phyloP scores from a whole-genome alignment of 805 yeast genomes.

The Metschnikowia corniflorae region DNA sequence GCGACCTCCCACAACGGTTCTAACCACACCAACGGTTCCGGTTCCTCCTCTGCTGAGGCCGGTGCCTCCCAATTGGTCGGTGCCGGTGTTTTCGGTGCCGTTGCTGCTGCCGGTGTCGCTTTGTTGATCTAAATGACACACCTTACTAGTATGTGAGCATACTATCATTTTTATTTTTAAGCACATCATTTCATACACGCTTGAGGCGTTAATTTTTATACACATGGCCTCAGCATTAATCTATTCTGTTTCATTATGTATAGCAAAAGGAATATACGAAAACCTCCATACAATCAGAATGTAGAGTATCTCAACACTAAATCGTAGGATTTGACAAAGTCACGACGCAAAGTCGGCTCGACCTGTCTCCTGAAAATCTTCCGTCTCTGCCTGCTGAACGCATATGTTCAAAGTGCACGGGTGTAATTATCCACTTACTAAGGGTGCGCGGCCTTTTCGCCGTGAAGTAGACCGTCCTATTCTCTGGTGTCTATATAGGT shows the following conservation, averaged over 20 bases:
- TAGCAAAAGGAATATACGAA: slow-evolving; percentile 6
- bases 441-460: too few relatives aligned
- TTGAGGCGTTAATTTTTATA: slow-evolving; percentile 11
- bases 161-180: slow-evolving; percentile 7
- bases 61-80: slow-evolving; percentile 35
- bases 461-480: too few relatives aligned
- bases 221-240: slow-evolving; percentile 7
- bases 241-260: slow-evolving; percentile 7
- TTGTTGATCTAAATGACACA: slow-evolving; percentile 31
- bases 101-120: slow-evolving; percentile 35
- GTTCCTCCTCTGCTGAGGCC: slow-evolving; percentile 24
- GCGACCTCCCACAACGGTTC: slow-evolving; percentile 18
- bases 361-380: too few relatives aligned
- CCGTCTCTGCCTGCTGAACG: too few relatives aligned
- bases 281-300: too few relatives aligned
- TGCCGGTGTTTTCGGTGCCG: slow-evolving; percentile 29
- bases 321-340: too few relatives aligned
- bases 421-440: too few relatives aligned
- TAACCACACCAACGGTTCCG: slow-evolving; percentile 18
- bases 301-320: too few relatives aligned
- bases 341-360: too few relatives aligned
- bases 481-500: too few relatives aligned
- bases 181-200: slow-evolving; percentile 9
- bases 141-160: slow-evolving; percentile 1
- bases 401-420: too few relatives aligned